Evolutionary conservation across 352 stramenopile species (phyloP), one percentile per base, ranked within the genome.

Genomic region (Pythium sukuiense): DNA sequence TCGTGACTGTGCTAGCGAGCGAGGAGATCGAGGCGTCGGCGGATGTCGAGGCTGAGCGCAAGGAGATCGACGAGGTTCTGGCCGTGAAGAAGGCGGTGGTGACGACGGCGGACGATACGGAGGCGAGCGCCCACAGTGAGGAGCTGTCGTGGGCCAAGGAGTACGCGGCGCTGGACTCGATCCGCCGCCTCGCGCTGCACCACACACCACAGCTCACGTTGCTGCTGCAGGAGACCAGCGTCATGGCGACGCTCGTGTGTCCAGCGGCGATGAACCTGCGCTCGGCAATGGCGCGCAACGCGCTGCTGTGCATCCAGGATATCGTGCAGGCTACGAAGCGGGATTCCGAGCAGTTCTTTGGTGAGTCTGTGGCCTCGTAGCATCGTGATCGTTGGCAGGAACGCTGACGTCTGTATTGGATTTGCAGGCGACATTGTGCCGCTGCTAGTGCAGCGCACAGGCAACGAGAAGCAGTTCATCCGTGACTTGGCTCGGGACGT

Each of bases 381-480:
- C n/a, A n/a, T n/a, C n/a, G n/a, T n/a, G n/a, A n/a, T n/a, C n/a
- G n/a, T n/a, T n/a, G n/a, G n/a, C n/a, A n/a, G n/a, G n/a, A n/a
- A n/a, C n/a, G n/a, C n/a, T n/a, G n/a, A 12, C 41, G 37, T 53
- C 13, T 65, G 30, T 53, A 30, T 41, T n/a, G n/a, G n/a, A n/a
- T n/a, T n/a, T n/a, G n/a, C n/a, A 78, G 76, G 79, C n/a, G 59
- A 65, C 0, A 59, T 89, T 41, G 59, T 92, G 6, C 81, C 80
- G 24, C 59, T 89, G 18, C 62, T 92, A 2, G 37, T 92, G 41
- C 74, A 75, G 13, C 80, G 80, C 7, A 74, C 77, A 2, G 76
- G 71, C 8, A 88, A 72, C n/a, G 81, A 92, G 65, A 92, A 92
- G 66, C 80, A 89, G 54, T 92, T 92, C 59, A 77, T 92, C 26